These are phyloP conservation scores for Epichloe festucae DNA, from an alignment of 2,329 filamentous ascomycete genomes.

Conservation along the genomic window DNA sequence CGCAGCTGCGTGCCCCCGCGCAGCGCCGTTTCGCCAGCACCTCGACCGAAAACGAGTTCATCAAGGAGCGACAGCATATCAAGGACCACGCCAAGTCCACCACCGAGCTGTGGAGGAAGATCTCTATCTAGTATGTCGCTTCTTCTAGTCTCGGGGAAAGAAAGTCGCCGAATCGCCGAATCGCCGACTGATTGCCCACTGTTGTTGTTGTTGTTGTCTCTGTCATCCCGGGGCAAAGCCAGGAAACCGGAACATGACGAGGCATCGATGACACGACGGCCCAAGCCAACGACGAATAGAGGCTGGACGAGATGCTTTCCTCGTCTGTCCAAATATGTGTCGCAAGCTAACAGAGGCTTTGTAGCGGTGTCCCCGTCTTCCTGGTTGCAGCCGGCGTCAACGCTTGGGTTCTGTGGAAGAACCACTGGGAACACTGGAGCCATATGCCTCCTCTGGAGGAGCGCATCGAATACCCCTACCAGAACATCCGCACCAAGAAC, in stretches of 20 bases:
- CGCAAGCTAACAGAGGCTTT: not conserved
- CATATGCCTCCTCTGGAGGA: constrained; percentile 84
- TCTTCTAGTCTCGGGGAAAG: not conserved
- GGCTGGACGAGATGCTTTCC: not conserved
- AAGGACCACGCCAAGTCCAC: constrained; percentile 81
- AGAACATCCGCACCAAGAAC: constrained; percentile 97
- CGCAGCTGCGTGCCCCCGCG: constrained; percentile 44
- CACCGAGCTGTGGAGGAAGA: constrained; percentile 87
- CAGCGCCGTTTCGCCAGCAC: constrained; percentile 63
- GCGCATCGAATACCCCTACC: constrained; percentile 85
- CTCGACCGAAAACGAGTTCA: constrained; percentile 79
- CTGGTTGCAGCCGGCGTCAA: constrained; percentile 64
- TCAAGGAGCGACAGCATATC: constrained; percentile 79
- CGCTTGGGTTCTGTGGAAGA: constrained; percentile 81
- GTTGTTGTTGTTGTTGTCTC: not conserved
- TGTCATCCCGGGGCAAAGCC: not conserved
- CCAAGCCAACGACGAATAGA: not conserved
- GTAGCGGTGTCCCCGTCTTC: constrained; percentile 61
- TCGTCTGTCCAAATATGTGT: not conserved
- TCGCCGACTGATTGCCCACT: not conserved
- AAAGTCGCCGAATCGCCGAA: not conserved
- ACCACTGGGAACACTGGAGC: constrained; percentile 93
- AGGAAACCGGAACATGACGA: not conserved
- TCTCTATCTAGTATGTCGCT: constrained; percentile 77
- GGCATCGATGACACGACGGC: not conserved